Conservation (phyloP, 2,329 filamentous ascomycete genomes). For the Xylariaceae sp. region DNA sequence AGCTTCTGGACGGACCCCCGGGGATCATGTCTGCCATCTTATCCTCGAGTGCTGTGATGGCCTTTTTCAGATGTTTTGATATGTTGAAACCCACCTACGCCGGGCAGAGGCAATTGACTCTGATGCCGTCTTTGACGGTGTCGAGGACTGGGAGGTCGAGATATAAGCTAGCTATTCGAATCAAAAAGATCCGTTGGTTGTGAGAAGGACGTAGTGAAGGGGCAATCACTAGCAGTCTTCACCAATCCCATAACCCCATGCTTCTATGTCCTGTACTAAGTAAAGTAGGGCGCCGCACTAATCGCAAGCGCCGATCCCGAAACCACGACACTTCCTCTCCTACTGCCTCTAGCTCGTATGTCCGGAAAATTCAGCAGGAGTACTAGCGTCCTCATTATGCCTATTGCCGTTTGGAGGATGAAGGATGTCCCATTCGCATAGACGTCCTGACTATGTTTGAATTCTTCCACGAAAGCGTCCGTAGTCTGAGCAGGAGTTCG, state of each 20-base stretch:
- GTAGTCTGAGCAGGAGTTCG: slow-evolving; percentile 1
- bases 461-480: slow-evolving; percentile 19
- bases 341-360: slow-evolving; percentile 10
- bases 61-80: slow-evolving; percentile 1
- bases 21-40: slow-evolving; percentile 4
- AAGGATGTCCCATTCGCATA: slow-evolving; percentile 19
- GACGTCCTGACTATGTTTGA: slow-evolving; percentile 11
- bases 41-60: slow-evolving; percentile 5
- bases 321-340: slow-evolving; percentile 17
- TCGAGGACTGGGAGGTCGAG: slow-evolving; percentile 10
- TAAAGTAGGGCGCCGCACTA: not conserved
- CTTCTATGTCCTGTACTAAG: slow-evolving; percentile 19
- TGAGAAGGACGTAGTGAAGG: not conserved
- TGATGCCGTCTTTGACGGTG: slow-evolving; percentile 12
- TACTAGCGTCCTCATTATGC: slow-evolving; percentile 18
- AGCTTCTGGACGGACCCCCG: slow-evolving; percentile 12
- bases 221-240: slow-evolving; percentile 10
- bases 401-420: slow-evolving; percentile 7
- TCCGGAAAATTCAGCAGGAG: slow-evolving; percentile 4
- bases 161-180: not conserved
- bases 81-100: slow-evolving; percentile 16
- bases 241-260: slow-evolving; percentile 18
- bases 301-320: slow-evolving; percentile 14
- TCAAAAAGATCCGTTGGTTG: no score
- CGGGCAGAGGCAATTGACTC: slow-evolving; percentile 20